phyloP scores from a whole-genome alignment of 257 asterid genomes.

The Dorcoceras hygrometricum region DNA sequence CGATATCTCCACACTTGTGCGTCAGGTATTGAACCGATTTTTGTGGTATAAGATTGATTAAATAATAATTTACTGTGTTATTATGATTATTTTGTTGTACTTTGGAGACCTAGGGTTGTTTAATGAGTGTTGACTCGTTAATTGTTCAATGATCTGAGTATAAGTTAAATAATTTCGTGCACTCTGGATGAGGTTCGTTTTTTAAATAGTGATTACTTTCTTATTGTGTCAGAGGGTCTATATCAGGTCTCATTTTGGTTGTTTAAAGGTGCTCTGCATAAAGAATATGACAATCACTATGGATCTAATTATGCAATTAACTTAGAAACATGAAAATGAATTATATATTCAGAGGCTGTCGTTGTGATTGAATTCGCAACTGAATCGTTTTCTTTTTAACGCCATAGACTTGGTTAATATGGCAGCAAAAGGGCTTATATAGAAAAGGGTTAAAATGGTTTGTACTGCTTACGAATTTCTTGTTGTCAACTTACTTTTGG shows the following conservation, averaged over 20 bases:
- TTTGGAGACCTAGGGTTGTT: conserved; percentile 22
- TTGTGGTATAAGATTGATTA: neutral
- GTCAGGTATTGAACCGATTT: conserved; percentile 39
- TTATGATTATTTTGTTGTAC: neutral
- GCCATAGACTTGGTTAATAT: neutral
- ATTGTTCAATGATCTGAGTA: conserved; percentile 13
- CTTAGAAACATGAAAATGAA: neutral
- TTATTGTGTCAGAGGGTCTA: neutral
- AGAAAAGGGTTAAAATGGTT: neutral
- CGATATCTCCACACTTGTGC: conserved; percentile 53
- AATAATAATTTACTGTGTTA: neutral
- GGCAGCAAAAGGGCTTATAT: conserved; percentile 3
- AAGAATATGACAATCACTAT: neutral
- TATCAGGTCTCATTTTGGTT: neutral
- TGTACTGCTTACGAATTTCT: too few species aligned
- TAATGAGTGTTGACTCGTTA: conserved; percentile 2
- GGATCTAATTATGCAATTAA: neutral
- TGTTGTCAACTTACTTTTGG: too few species aligned
- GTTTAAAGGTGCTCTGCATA: conserved; percentile 6
- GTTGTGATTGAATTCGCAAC: neutral
- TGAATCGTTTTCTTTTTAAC: neutral
- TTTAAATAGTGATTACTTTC: neutral
- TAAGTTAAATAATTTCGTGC: neutral
- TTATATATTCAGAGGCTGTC: neutral
- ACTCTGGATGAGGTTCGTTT: conserved; percentile 12